Base-by-base conservation (phyloP, 1,284 basidiomycete genomes). In the Amylostereum areolatum region DNA sequence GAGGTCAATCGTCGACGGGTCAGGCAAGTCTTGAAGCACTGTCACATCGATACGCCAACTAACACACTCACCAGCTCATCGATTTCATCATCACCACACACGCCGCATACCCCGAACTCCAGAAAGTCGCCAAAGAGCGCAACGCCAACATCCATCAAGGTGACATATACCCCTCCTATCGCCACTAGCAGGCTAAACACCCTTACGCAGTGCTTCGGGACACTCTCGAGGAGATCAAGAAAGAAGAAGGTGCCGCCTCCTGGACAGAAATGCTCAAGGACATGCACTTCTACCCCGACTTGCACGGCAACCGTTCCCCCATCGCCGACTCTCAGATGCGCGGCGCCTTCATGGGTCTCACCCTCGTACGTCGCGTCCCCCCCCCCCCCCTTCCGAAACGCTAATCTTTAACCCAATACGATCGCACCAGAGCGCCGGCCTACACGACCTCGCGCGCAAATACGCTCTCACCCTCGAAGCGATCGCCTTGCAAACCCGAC, bases 1-100 rank as follows among this genome's bases (percentile, higher is more conserved):
- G 96, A 37, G 96, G 96, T 0, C 96, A 99, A 68, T 97, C 93
- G 18, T 96, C 94, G 0, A 99, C 96, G 0, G 97, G 96, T n/a
- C 95, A 97, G 71, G 85, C 84, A 51, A 47, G 63, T 50, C 10
- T 24, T 10, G 34, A 34, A 33, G 3, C 25, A 62, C 27, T 52
- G 49, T 9, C 45, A 32, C 33, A 50, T 36, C 27, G 39, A 28
- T 32, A 10, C 28, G 44, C 29, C 34, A 46, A 40, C 44, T 52
- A 36, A 36, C 31, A 9, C 18, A 24, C 25, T 36, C 33, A 33
- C 25, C 54, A 91, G 85, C 77, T 97, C 27, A 94, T 97, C 56
- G 93, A 99, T 62, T 97, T 97, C 64, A 85, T 97, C 66, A 80
- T 98, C 56, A 92, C 85, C 32, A 97, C 91, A 0, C 96, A 99